phyloP scores from a whole-genome alignment of 495 filamentous ascomycete genomes.

The Neurospora sp. region DNA sequence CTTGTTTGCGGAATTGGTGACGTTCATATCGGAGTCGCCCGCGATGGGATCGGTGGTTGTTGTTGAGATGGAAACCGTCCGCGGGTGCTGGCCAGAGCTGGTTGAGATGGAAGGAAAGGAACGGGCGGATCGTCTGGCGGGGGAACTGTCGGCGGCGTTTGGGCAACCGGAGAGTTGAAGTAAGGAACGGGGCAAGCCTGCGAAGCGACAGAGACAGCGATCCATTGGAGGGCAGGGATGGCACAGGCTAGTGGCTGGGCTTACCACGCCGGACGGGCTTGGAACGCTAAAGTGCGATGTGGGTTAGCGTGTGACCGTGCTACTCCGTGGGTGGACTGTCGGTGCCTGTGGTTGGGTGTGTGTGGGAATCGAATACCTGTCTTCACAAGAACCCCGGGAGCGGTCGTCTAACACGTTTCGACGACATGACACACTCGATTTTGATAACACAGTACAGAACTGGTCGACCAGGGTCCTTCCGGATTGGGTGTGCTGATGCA shows the following conservation, averaged over 20 bases:
- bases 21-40: background rate
- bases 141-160: background rate
- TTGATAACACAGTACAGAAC: background rate
- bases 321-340: background rate
- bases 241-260: background rate
- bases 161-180: background rate
- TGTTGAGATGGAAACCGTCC: background rate
- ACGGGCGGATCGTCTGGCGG: background rate
- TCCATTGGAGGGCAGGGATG: background rate
- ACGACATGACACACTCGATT: background rate
- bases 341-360: background rate
- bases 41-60: background rate
- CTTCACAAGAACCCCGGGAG: background rate
- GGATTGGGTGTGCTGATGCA: background rate
- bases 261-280: background rate
- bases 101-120: background rate
- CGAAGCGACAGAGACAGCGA: background rate
- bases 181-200: background rate
- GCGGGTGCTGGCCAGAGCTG: background rate
- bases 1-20: background rate
- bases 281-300: background rate
- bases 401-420: background rate
- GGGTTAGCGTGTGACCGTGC: background rate
- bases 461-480: background rate
- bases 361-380: background rate